Evolutionary conservation across 805 yeast species (phyloP), one percentile per base, ranked within the genome.

Genomic region (Teunomyces panamensis): DNA sequence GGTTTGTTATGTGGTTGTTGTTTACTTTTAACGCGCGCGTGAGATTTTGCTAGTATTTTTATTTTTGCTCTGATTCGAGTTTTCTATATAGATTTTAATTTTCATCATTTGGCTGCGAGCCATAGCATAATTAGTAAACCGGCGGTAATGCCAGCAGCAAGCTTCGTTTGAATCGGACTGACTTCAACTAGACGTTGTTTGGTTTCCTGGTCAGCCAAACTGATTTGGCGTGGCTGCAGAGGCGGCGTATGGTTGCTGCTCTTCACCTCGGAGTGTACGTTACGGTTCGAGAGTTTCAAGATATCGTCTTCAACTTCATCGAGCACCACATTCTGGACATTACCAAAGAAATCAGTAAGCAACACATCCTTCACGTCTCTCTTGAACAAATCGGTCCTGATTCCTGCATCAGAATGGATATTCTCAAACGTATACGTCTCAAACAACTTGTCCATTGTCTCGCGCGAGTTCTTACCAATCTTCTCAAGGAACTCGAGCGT

Each of bases 301-400:
- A 63, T 60, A 49, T 78, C 83, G 45, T 73, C 74, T 47, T 81
- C 84, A 5, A 75, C 79, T 8, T 73, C 74, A 57, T 84, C 89
- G 45, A 77, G 74, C 2, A 86, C 77, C 2, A 87, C 87, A 47
- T 84, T 81, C 64, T 90, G 97, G 16, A 90, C 87, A 56, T 89
- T 89, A 1, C 97, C 99, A 57, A 94, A 91, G 64, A 94, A 94
- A 62, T 94, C 98, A 0, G 98, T 91, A 54, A 94, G 78, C 46
- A 81, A 69, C 3, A 90, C 96, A 36, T 86, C 80, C 3, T 76
- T 69, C 41, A 83, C 71, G 52, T 86, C 80, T 57, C 95, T 77
- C 39, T 77, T 64, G 66, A 81, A 89, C 49, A 88, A 68, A 62
- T 91, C 97, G 0, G 89, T 81, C 53, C 96, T 77, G 33, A 94